phyloP scores from a whole-genome alignment of 345 rosid species.

The Tarenaya hassleriana region DNA sequence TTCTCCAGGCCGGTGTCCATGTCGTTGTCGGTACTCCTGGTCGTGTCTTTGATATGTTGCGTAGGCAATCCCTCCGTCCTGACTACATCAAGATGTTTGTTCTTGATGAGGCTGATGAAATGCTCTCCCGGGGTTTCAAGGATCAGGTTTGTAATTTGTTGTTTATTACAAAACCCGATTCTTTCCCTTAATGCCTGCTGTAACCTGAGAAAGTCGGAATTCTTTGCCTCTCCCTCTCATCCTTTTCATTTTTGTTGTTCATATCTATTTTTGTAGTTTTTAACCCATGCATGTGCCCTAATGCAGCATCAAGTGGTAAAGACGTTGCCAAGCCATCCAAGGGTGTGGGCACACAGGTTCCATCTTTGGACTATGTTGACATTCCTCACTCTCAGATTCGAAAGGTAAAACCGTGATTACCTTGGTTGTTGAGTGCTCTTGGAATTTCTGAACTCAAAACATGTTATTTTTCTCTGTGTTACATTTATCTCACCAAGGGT shows the following conservation, averaged over 20 bases:
- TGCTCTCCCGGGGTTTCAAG: conserved; percentile 84
- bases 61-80: too few relatives aligned
- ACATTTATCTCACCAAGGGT: conserved; percentile 1
- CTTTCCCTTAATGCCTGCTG: background rate
- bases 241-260: background rate
- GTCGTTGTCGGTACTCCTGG: too few relatives aligned
- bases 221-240: background rate
- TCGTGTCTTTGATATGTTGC: too few relatives aligned
- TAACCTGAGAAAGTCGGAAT: background rate
- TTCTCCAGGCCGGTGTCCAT: too few relatives aligned
- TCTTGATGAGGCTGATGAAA: conserved; percentile 77
- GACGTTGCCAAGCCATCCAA: conserved; percentile 50
- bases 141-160: conserved; percentile 67
- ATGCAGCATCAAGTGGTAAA: conserved; percentile 63
- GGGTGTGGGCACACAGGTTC: conserved; percentile 36
- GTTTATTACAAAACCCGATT: background rate
- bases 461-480: too few relatives aligned
- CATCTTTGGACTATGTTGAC: conserved; percentile 73
- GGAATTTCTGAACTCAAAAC: too few relatives aligned
- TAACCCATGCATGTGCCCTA: conserved; percentile 17
- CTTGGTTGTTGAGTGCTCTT: too few relatives aligned
- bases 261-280: conserved; percentile 1
- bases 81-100: conserved; percentile 73
- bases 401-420: conserved; percentile 43
- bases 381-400: conserved; percentile 92